Evolutionary conservation across 768 basidiomycete species (phyloP), one percentile per base, ranked within the genome.

Genomic region (Suillus tomentosus): DNA sequence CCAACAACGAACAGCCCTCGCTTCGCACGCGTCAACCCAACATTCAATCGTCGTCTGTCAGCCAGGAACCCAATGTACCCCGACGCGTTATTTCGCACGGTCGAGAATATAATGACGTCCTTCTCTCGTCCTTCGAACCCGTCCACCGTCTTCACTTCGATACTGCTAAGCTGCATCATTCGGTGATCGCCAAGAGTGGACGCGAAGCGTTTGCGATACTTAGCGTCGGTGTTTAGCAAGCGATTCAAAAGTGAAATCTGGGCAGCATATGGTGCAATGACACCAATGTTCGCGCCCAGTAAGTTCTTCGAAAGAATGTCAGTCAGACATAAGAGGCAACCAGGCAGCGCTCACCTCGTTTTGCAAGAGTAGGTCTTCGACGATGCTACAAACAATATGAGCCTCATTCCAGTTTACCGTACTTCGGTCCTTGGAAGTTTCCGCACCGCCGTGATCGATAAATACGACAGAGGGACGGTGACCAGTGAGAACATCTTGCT

Each of bases 71-170:
- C 95, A 70, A 97, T 93, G 63, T 86, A 80, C 11, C 94, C 93
- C 1, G 76, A 77, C 3, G 80, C 69, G 70, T 97, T 97, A 73
- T 91, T 92, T 60, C 95, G 83, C 57, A 95, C 94, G 3, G 94
- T 95, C 48, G 92, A 94, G 74, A 97, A 95, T 50, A 97, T 82
- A 66, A 97, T 92, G 48, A 96, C 87, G 37, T 94, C 90, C 78
- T 96, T 96, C 79, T 97, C 94, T 53, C 94, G 84, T 14, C 95
- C 95, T 75, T 97, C 94, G 74, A 96, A 97, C 22, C 95, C 95
- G 69, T 97, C 95, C 15, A 97, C 95, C 0, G 95, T 96, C 79
- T 92, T 93, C 70, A 96, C 84, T 75, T 96, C 95, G 60, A 97
- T 83, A 60, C 84, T 74, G 0, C 78, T 71, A 8, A 94, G 74